phyloP scores from a whole-genome alignment of 2,329 filamentous ascomycete species.

The Tolypocladium sp. region DNA sequence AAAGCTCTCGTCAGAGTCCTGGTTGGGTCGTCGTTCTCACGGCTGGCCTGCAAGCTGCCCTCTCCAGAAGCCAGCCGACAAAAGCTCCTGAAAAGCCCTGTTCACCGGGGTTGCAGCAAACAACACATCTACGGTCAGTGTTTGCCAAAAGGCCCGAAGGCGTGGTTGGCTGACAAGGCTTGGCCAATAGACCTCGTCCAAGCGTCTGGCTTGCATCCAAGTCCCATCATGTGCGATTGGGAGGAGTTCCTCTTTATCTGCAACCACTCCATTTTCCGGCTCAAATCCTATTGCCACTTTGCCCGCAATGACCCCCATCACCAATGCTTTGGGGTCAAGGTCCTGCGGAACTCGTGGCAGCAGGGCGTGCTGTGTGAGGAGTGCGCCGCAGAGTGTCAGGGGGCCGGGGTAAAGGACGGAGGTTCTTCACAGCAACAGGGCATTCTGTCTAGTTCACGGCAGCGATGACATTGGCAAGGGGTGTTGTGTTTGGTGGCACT shows the following conservation, averaged over 20 bases:
- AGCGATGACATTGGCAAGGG: background rate
- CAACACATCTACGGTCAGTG: background rate
- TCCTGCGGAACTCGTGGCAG: conserved; percentile 50
- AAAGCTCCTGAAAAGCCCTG: background rate
- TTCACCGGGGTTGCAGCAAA: background rate
- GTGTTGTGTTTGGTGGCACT: background rate
- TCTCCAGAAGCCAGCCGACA: background rate
- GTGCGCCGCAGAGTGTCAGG: conserved; percentile 23
- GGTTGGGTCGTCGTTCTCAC: background rate
- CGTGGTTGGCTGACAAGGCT: background rate
- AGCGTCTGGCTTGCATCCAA: background rate
- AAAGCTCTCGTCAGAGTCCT: background rate
- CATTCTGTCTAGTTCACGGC: background rate
- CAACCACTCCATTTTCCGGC: conserved; percentile 47
- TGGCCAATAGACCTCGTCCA: background rate
- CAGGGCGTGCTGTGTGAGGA: conserved; percentile 44
- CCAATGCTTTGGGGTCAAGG: conserved; percentile 59
- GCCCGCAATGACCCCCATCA: conserved; percentile 65
- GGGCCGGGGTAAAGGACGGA: background rate
- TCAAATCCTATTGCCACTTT: conserved; percentile 65
- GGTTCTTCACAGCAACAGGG: background rate
- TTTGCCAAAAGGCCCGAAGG: background rate
- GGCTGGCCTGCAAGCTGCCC: background rate
- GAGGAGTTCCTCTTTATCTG: conserved; percentile 62
- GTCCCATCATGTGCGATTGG: conserved; percentile 56